phyloP scores from a whole-genome alignment of 2,329 filamentous ascomycete genomes.

The Venturia asperata region DNA sequence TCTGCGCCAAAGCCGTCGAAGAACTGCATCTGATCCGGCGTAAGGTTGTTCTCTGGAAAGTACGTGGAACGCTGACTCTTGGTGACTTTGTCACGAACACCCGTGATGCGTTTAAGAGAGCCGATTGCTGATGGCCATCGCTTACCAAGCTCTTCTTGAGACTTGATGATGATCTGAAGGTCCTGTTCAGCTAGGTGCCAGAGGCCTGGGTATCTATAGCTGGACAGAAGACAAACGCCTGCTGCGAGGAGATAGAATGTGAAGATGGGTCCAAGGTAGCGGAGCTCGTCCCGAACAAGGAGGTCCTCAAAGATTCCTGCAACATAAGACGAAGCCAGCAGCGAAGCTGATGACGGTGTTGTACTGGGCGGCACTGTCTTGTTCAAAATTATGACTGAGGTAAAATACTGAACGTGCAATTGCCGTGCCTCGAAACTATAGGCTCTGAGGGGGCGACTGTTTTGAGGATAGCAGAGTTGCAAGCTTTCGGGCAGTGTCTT shows the following conservation, averaged over 20 bases:
- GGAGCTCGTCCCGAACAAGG: slow-evolving; percentile 36
- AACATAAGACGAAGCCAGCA: slow-evolving; percentile 37
- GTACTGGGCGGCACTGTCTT: slow-evolving; percentile 29
- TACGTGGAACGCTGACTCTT: slow-evolving; percentile 27
- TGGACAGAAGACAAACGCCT: slow-evolving; percentile 35
- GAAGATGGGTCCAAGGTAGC: slow-evolving; percentile 36
- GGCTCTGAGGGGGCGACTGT: slow-evolving; percentile 25
- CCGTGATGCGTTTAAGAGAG: slow-evolving; percentile 27
- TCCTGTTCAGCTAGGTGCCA: slow-evolving; percentile 27
- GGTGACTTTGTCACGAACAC: slow-evolving; percentile 28
- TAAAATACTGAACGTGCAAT: slow-evolving; percentile 35
- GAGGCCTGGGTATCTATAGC: slow-evolving; percentile 32
- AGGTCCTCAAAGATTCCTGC: slow-evolving; percentile 40
- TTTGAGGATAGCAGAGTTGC: slow-evolving; percentile 26
- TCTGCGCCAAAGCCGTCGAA: slow-evolving; percentile 30
- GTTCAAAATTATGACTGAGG: slow-evolving; percentile 35
- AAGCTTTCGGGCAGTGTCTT: slow-evolving; percentile 32
- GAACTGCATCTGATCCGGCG: slow-evolving; percentile 26
- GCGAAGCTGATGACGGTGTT: slow-evolving; percentile 32
- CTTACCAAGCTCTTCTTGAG: slow-evolving; percentile 29
- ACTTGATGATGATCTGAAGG: slow-evolving; percentile 26
- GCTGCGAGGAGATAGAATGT: slow-evolving; percentile 38
- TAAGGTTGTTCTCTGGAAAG: slow-evolving; percentile 28
- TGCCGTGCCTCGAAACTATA: slow-evolving; percentile 35
- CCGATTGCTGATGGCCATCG: slow-evolving; percentile 30